A percentile compares a stretch with the other conserved stretches of the same genome.
phyloP scores from a whole-genome alignment of 495 filamentous ascomycete species.

The Opeltia flavorubescens region DNA sequence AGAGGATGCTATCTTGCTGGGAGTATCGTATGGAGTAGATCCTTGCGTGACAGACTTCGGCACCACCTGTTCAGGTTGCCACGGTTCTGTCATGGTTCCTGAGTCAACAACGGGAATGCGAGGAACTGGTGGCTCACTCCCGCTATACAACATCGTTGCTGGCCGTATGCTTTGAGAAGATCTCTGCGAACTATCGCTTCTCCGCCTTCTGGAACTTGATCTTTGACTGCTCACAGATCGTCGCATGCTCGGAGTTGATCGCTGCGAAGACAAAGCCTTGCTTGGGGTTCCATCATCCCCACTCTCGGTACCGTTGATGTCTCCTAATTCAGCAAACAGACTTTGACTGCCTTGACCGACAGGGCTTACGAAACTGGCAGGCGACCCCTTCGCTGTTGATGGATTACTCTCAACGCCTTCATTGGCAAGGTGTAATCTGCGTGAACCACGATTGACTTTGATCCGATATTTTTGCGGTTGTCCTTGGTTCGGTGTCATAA shows the following conservation, averaged over 20 bases:
- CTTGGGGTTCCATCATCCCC: conserved; percentile 39
- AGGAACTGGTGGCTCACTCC: conserved; percentile 18
- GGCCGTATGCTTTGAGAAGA: conserved; percentile 11
- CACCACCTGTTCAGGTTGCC: conserved; percentile 17
- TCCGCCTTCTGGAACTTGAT: conserved; percentile 24
- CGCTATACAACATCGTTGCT: conserved; percentile 14
- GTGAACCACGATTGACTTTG: conserved; percentile 45
- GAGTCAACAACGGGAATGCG: conserved; percentile 56
- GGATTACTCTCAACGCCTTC: conserved; percentile 43
- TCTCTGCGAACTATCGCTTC: conserved; percentile 27
- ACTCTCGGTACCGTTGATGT: conserved; percentile 52
- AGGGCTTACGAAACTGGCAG: conserved; percentile 40
- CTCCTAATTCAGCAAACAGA: conserved; percentile 78
- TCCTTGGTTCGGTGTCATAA: conserved; percentile 47
- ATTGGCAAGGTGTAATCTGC: conserved; percentile 50
- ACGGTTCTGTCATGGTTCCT: conserved; percentile 80
- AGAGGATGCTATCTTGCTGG: conserved; percentile 29
- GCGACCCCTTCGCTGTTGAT: conserved; percentile 39
- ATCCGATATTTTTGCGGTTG: conserved; percentile 56
- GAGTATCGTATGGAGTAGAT: conserved; percentile 22
- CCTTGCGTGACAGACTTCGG: background rate
- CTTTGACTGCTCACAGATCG: conserved; percentile 13
- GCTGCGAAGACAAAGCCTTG: conserved; percentile 11
- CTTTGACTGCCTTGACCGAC: conserved; percentile 54
- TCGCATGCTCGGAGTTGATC: conserved; percentile 4